These are phyloP conservation scores for Leccinum arenicola DNA, from an alignment of 768 basidiomycete species.

Conservation along the genomic window DNA sequence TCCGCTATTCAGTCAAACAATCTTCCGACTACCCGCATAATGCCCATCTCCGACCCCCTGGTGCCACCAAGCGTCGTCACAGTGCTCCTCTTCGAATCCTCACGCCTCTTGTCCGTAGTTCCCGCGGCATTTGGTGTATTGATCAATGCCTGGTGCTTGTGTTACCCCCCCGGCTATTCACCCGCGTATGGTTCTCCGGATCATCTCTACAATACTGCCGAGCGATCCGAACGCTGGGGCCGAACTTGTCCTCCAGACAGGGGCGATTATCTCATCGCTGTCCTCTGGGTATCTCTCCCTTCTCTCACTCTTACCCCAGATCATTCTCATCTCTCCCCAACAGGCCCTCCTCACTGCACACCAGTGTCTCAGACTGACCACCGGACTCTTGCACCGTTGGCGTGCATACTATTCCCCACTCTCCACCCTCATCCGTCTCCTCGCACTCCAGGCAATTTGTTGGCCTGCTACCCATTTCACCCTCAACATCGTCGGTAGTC, in stretches of 20 bases:
- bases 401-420: conserved; percentile 84
- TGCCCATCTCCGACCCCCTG: conserved; percentile 47
- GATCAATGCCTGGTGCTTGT: conserved; percentile 56
- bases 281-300: conserved; percentile 61
- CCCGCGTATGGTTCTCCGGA: conserved; percentile 4
- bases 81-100: conserved; percentile 65
- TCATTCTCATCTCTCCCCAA: not conserved
- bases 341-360: conserved; percentile 84
- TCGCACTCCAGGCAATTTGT: conserved; percentile 93
- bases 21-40: conserved; percentile 67
- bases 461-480: conserved; percentile 93
- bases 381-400: conserved; percentile 90
- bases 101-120: conserved; percentile 67
- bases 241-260: conserved; percentile 45
- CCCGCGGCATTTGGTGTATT: conserved; percentile 68
- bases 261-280: conserved; percentile 64
- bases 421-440: conserved; percentile 84
- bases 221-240: conserved; percentile 21
- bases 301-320: conserved; percentile 3
- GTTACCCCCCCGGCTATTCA: conserved; percentile 39
- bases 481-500: conserved; percentile 60
- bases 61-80: conserved; percentile 50
- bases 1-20: conserved; percentile 47
- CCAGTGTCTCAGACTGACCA: conserved; percentile 84
- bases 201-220: not conserved